A percentile compares a stretch with the other conserved stretches of the same genome.
Conservation (phyloP, 257 asterid genomes). For the Paraleonurus japonicus region DNA sequence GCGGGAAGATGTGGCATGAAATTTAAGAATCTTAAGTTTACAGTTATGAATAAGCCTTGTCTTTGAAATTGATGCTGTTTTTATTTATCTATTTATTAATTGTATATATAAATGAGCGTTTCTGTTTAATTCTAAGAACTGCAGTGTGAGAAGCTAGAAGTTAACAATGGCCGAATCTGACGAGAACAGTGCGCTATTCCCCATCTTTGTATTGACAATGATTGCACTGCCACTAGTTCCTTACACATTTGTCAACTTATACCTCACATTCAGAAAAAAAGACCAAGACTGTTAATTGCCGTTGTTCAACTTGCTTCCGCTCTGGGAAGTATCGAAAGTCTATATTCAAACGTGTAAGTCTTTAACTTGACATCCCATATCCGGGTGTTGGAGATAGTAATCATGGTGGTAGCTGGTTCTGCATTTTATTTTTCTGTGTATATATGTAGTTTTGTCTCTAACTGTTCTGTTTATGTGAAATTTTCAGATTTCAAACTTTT, state of each 20-base stretch:
- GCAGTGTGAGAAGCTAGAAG: constrained; percentile 37
- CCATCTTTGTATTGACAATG: constrained; percentile 88
- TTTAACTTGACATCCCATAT: constrained; percentile 4
- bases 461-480: constrained; percentile 16
- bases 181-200: constrained; percentile 89
- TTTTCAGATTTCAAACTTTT: constrained; percentile 88
- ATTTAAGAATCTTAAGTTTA: not conserved
- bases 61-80: not conserved
- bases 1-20: not conserved
- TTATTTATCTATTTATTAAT: not conserved
- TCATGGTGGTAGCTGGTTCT: not conserved
- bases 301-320: constrained; percentile 83
- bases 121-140: constrained; percentile 8
- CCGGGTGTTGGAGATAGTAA: constrained; percentile 6
- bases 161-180: constrained; percentile 78
- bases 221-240: constrained; percentile 97
- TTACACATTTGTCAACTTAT: constrained; percentile 72
- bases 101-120: not conserved
- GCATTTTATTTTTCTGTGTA: not conserved
- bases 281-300: constrained; percentile 62
- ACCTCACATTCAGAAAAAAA: constrained; percentile 62
- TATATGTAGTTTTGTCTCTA: not conserved
- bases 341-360: constrained; percentile 77
- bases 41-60: not conserved
- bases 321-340: constrained; percentile 96